These are phyloP conservation scores for Aspergillus sclerotialis DNA, from an alignment of 2,329 filamentous ascomycete genomes.

Conservation along the genomic window DNA sequence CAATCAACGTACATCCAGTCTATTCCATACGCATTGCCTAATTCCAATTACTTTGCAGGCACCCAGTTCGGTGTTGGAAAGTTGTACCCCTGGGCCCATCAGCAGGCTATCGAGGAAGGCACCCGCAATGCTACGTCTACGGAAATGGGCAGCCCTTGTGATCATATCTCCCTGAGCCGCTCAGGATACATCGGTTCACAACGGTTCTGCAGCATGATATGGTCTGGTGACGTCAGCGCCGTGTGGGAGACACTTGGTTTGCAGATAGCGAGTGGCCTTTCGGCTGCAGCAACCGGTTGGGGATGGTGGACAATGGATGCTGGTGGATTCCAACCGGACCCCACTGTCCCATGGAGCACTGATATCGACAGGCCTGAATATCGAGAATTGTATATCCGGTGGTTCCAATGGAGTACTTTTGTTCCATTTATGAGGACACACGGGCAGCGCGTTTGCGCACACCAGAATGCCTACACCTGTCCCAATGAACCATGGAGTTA, in stretches of 20 bases:
- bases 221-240: constrained; percentile 53
- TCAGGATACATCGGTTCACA: constrained; percentile 52
- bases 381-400: constrained; percentile 54
- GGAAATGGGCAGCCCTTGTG: constrained; percentile 33
- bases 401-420: constrained; percentile 62
- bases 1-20: constrained; percentile 45
- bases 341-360: constrained; percentile 39
- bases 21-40: constrained; percentile 18
- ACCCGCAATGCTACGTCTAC: constrained; percentile 43
- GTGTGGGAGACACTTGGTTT: constrained; percentile 52
- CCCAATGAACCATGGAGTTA: constrained; percentile 56
- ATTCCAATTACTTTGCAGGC: constrained; percentile 52
- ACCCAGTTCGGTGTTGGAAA: constrained; percentile 52
- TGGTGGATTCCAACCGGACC: constrained; percentile 54
- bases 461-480: constrained; percentile 30
- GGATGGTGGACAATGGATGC: constrained; percentile 63
- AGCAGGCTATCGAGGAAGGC: constrained; percentile 53
- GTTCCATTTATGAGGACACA: constrained; percentile 53
- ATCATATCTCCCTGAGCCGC: constrained; percentile 45
- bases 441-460: constrained; percentile 50
- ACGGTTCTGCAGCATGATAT: constrained; percentile 56
- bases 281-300: constrained; percentile 55
- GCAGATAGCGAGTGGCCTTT: constrained; percentile 54
- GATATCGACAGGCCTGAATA: constrained; percentile 47
- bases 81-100: constrained; percentile 52